Evolutionary conservation across 2,329 filamentous ascomycete species (phyloP).

Genomic region (Fusarium verticillioides): DNA sequence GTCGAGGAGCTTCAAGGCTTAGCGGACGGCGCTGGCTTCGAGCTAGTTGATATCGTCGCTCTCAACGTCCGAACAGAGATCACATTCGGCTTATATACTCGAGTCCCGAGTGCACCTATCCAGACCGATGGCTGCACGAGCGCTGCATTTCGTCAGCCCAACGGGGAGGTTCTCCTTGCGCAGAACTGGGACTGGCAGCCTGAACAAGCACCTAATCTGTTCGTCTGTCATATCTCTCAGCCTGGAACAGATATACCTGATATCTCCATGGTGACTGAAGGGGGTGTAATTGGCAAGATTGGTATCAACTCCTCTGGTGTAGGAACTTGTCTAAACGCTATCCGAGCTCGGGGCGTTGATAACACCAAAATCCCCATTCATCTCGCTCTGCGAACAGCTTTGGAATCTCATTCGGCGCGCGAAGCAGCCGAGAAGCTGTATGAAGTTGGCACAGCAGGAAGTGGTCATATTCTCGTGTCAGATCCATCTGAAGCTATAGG

Average conservation of each 20-base stretch:
- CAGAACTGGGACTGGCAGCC: slow-evolving; percentile 71
- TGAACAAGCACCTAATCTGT: slow-evolving; percentile 62
- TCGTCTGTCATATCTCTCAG: slow-evolving; percentile 59
- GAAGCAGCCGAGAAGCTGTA: slow-evolving; percentile 10
- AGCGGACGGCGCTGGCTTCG: slow-evolving; percentile 59
- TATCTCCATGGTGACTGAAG: slow-evolving; percentile 67
- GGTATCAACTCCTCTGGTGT: slow-evolving; percentile 70
- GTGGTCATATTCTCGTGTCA: slow-evolving; percentile 34
- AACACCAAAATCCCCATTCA: slow-evolving; percentile 65
- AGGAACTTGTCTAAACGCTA: slow-evolving; percentile 70
- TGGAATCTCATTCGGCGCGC: slow-evolving; percentile 57
- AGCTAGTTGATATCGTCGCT: slow-evolving; percentile 64
- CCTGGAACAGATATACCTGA: slow-evolving; percentile 51
- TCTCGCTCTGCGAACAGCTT: slow-evolving; percentile 64
- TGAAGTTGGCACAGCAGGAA: slow-evolving; percentile 30
- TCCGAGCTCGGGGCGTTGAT: slow-evolving; percentile 66
- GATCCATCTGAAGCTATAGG: slow-evolving; percentile 31
- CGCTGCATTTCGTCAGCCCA: slow-evolving; percentile 55
- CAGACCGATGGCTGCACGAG: slow-evolving; percentile 66
- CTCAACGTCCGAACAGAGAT: slow-evolving; percentile 57
- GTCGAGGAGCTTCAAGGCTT: slow-evolving; percentile 60
- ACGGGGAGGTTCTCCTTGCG: slow-evolving; percentile 51
- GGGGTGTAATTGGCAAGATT: slow-evolving; percentile 73
- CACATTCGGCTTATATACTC: slow-evolving; percentile 61
- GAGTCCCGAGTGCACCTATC: slow-evolving; percentile 7